Evolutionary conservation across 352 stramenopile genomes (phyloP), one percentile per base, ranked within the genome.

Genomic region (Phytophthora cryptogea): DNA sequence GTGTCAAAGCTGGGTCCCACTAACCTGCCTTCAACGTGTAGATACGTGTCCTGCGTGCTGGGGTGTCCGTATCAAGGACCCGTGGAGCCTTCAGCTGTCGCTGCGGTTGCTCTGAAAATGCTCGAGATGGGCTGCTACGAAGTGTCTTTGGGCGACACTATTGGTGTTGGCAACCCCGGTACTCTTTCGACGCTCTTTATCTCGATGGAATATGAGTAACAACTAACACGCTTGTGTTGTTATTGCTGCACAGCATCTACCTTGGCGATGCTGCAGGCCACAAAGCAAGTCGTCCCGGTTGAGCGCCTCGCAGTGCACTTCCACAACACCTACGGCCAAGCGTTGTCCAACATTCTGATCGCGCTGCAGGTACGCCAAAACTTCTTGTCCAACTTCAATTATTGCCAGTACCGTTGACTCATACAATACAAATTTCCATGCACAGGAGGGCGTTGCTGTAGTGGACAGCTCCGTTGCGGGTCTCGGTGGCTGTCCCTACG

Each of bases 251-350:
- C 16, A 95, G 86, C 78, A 16, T 95, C 86, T 27, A 95, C 86
- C 1, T 37, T 90, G 46, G 73, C 82, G 23, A 96, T 97, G 83
- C 67, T 96, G 23, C 74, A 78, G 40, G 87, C 74, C 2, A 80
- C 75, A 4, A 92, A 92, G 70, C 54, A 86, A 47, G 76, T 90
- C 14, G 75, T 98, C 28, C 89, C 93, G 1, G 71, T 92, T 8
- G 68, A 97, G 13, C 77, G 90, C 41, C 68, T 99, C 11, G 96
- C 96, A 1, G 94, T 98, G 47, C 96, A 99, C 68, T 99, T 98
- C 68, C 96, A 99, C 76, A 90, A 99, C 69, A 99, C 96, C 5
- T 99, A 98, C 65, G 96, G 96, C 32, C 94, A 98, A 78, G 96
- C 94, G 7, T 75, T 99, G 36, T 88, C 94, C 36, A 99, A 99